Percentiles rank a stretch among this genome's conserved stretches.
Conservation (phyloP, 805 yeast species). For the Candida montana region DNA sequence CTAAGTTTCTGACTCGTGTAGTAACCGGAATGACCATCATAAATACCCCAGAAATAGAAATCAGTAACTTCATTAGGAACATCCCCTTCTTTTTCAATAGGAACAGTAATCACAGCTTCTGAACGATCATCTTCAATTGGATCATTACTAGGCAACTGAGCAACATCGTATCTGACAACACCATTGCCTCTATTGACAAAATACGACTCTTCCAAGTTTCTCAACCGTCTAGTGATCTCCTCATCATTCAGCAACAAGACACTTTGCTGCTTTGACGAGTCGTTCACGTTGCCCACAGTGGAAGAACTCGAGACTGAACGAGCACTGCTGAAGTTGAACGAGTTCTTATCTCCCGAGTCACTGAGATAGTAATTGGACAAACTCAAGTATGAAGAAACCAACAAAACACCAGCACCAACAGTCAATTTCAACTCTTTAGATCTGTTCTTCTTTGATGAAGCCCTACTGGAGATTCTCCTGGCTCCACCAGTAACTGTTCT, state of each 20-base stretch:
- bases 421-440: conserved; percentile 21
- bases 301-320: conserved; percentile 13
- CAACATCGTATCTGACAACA: conserved; percentile 78
- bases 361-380: conserved; percentile 20
- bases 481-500: too few relatives aligned
- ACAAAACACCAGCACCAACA: conserved; percentile 25
- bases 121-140: conserved; percentile 94
- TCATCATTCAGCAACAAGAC: conserved; percentile 56
- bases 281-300: not conserved
- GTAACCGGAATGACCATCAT: conserved; percentile 98
- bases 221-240: conserved; percentile 63
- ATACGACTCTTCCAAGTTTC: conserved; percentile 76
- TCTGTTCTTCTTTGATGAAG: not conserved
- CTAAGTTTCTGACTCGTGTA: conserved; percentile 83
- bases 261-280: conserved; percentile 40
- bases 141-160: conserved; percentile 85
- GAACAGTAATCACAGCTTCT: conserved; percentile 73
- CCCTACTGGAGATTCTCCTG: not conserved
- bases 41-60: conserved; percentile 93
- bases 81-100: conserved; percentile 31
- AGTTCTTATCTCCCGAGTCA: conserved; percentile 24
- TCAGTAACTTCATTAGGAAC: conserved; percentile 36
- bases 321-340: conserved; percentile 21
- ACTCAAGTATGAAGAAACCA: conserved; percentile 25
- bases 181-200: conserved; percentile 81